Percentiles rank a stretch among this genome's conserved stretches.
These are phyloP conservation scores for Pochonia chlamydosporia DNA, from an alignment of 2,329 filamentous ascomycete genomes.

Conservation along the genomic window DNA sequence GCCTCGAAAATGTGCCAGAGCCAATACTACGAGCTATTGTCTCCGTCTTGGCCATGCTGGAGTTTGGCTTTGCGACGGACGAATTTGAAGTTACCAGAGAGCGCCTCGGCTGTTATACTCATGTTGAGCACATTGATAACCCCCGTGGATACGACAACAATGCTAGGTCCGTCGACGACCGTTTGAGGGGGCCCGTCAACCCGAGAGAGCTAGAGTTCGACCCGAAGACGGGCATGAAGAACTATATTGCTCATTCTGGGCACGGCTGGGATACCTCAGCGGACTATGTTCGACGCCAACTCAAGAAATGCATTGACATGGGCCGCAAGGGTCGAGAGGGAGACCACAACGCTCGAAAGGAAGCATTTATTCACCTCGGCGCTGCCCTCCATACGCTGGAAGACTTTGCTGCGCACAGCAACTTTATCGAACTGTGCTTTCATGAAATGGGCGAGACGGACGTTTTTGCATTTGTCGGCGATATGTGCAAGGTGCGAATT, in stretches of 20 bases:
- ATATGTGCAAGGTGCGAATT: constrained; percentile 15
- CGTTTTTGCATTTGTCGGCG: constrained; percentile 50
- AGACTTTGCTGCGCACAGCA: constrained; percentile 61
- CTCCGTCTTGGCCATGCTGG: constrained; percentile 22
- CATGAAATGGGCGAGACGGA: constrained; percentile 61
- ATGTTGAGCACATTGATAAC: constrained; percentile 66
- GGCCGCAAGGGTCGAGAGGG: constrained; percentile 61
- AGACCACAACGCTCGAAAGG: constrained; percentile 50
- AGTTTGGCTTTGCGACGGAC: constrained; percentile 62
- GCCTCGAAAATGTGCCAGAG: constrained; percentile 23
- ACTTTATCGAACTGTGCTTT: constrained; percentile 68
- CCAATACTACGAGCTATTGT: constrained; percentile 22
- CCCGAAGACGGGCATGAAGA: constrained; percentile 79
- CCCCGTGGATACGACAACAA: constrained; percentile 70
- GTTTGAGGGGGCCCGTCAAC: constrained; percentile 21
- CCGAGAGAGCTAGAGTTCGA: constrained; percentile 62
- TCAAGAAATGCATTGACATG: constrained; percentile 63
- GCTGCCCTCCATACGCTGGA: constrained; percentile 69
- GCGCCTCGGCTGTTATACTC: constrained; percentile 68
- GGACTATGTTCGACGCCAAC: constrained; percentile 68
- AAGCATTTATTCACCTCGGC: constrained; percentile 64
- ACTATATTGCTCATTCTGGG: constrained; percentile 83
- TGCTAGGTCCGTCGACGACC: constrained; percentile 66
- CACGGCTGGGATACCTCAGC: constrained; percentile 74
- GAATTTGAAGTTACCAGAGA: constrained; percentile 78